Evolutionary conservation across 2,329 filamentous ascomycete genomes (phyloP).

Genomic region (Microdochium nivale): DNA sequence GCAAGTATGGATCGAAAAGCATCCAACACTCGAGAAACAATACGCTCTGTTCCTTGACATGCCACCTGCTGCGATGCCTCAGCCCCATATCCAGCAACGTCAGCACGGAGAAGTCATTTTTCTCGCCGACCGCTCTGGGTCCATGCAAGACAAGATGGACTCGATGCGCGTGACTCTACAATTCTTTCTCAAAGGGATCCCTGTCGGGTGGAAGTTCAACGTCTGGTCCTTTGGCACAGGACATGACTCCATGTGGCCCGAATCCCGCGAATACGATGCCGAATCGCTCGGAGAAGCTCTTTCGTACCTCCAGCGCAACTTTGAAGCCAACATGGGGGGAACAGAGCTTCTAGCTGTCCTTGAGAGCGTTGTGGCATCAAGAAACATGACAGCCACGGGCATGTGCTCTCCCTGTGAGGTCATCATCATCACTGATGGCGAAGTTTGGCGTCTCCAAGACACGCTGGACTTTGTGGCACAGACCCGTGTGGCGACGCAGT

Average conservation of each 20-base stretch:
- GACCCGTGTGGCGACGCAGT: conserved; percentile 26
- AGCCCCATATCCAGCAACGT: background rate
- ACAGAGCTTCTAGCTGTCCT: conserved; percentile 43
- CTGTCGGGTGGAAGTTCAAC: conserved; percentile 15
- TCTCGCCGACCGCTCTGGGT: conserved; percentile 22
- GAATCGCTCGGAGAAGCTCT: conserved; percentile 34
- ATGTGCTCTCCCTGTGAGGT: conserved; percentile 32
- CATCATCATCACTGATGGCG: conserved; percentile 47
- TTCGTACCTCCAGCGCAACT: conserved; percentile 14
- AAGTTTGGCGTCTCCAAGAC: conserved; percentile 37
- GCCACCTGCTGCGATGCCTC: conserved; percentile 8
- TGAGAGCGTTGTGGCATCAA: conserved; percentile 29
- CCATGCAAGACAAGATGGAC: conserved; percentile 35
- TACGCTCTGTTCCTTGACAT: conserved; percentile 16
- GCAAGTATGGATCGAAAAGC: conserved; percentile 15
- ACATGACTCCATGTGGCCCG: conserved; percentile 4
- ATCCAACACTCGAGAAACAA: conserved; percentile 12
- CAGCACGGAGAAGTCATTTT: conserved; percentile 8
- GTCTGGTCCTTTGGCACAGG: conserved; percentile 46
- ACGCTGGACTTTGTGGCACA: conserved; percentile 39
- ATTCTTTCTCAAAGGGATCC: conserved; percentile 52
- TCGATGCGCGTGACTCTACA: conserved; percentile 39
- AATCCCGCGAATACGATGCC: conserved; percentile 12
- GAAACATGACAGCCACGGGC: conserved; percentile 23
- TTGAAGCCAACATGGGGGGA: conserved; percentile 40